phyloP scores from a whole-genome alignment of 805 yeast species.

The Pichia thaimueangensis region DNA sequence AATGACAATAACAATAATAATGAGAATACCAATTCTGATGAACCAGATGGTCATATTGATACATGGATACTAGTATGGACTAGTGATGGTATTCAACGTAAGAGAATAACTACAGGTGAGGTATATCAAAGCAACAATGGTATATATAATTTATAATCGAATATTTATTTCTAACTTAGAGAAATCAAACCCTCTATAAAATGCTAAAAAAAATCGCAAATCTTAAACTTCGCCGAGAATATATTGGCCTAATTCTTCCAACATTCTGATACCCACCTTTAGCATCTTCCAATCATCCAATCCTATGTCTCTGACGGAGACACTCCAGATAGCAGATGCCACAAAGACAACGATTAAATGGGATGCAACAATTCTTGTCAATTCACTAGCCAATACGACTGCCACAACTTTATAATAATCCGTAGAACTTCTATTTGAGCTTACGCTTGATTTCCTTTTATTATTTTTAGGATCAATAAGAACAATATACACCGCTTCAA shows the following conservation, averaged over 20 bases:
- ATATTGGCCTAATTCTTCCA: constrained; percentile 18
- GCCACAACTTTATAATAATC: constrained; percentile 27
- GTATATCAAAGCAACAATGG: no score
- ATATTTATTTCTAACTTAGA: no score
- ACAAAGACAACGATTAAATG: constrained; percentile 20
- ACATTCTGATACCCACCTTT: constrained; percentile 16
- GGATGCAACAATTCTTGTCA: constrained; percentile 18
- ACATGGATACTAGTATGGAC: constrained; percentile 36
- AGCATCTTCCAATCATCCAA: constrained; percentile 26
- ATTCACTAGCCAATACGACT: constrained; percentile 22
- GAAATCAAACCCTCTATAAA: no score
- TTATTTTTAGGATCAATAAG: constrained; percentile 16
- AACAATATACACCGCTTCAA: constrained; percentile 30
- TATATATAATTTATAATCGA: no score
- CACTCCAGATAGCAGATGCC: constrained; percentile 17
- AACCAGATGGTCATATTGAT: constrained; percentile 1
- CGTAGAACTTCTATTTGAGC: constrained; percentile 6
- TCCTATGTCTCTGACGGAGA: constrained; percentile 17
- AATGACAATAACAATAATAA: background rate
- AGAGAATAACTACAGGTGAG: constrained; percentile 1
- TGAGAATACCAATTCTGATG: background rate
- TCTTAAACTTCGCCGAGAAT: constrained; percentile 6
- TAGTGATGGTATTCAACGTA: constrained; percentile 24
- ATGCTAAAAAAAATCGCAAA: no score
- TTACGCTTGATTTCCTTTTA: background rate